Evolutionary conservation across 345 rosid species (phyloP), one percentile per base, ranked within the genome.

Genomic region (Durio zibethinus): DNA sequence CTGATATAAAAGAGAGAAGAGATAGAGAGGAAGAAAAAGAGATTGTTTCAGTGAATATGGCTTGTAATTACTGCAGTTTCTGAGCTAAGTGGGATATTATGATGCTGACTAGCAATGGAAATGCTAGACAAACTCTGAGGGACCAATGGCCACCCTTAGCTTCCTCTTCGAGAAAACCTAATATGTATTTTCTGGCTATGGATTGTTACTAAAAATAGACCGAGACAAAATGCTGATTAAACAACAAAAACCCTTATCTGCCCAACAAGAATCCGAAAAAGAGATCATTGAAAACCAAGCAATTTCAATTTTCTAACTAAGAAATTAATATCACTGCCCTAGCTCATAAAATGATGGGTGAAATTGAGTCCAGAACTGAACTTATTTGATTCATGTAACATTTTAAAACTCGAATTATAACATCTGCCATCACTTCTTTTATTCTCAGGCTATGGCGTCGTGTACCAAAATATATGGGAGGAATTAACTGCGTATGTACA

Each of bases 41-140:
- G n/a, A 36, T 45, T 3, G 69, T 42, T 43, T 43, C 42, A 40
- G 36, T 33, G 31, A 21, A 68, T 14, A 23, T 42, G 78, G 18
- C 1, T 64, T 35, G 20, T 35, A 45, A 66, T n/a, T n/a, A n/a
- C 2, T 65, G 36, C 53, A 36, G 53, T 64, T 65, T 52, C 3
- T 69, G n/a, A 71, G 66, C 57, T 42, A 60, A 60, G 76, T 78
- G 80, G 62, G 80, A 78, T 14, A 71, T 25, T 45, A 71, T 61
- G 76, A 71, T 60, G 76, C 33, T 23, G 78, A 79, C 62, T 33
- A 33, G 61, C 31, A 23, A 56, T 38, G 25, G 47, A 47, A 29
- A 40, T 60, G 63, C 43, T 23, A 54, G 65, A 76, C 54, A 53
- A 66, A 66, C 69, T 33, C 38, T 53, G 59, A 61, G 67, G 78